Evolutionary conservation across 768 basidiomycete species (phyloP).

Genomic region (Mycena haematopus): DNA sequence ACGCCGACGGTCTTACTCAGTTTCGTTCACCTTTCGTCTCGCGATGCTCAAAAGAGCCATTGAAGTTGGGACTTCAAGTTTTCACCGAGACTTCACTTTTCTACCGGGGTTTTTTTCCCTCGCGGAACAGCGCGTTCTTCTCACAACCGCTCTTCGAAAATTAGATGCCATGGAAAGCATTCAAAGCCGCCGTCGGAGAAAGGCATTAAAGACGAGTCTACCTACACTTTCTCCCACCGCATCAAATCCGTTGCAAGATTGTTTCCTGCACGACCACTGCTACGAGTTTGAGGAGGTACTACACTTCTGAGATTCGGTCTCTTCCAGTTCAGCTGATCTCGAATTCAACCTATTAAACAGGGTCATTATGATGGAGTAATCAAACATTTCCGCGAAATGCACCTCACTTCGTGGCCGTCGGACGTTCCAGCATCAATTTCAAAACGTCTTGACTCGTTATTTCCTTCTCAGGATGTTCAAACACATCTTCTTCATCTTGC

Average conservation of each 20-base stretch:
- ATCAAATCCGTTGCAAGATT: constrained; percentile 34
- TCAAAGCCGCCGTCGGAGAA: constrained; percentile 54
- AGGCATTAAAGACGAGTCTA: constrained; percentile 35
- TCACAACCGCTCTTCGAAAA: constrained; percentile 59
- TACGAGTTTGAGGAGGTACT: constrained; percentile 76
- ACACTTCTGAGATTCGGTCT: background rate
- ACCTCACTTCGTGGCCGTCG: constrained; percentile 71
- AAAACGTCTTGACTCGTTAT: constrained; percentile 61
- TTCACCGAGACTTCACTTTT: constrained; percentile 53
- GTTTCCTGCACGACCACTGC: constrained; percentile 69
- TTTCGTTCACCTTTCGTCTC: no score
- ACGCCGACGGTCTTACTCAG: no score
- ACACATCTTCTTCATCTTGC: constrained; percentile 86
- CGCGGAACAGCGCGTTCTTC: constrained; percentile 61
- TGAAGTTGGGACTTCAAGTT: background rate
- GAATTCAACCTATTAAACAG: constrained; percentile 56
- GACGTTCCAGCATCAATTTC: constrained; percentile 53
- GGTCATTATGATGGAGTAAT: constrained; percentile 95
- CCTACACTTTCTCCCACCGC: constrained; percentile 15
- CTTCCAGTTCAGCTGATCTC: constrained; percentile 15
- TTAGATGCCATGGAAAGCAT: constrained; percentile 62
- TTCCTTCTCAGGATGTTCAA: constrained; percentile 59
- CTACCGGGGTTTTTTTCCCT: constrained; percentile 60
- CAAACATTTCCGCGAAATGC: constrained; percentile 79
- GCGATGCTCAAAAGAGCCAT: constrained; percentile 7